These are phyloP conservation scores for Stipa capillata DNA, from an alignment of 176 grass and related monocot genomes.

Conservation along the genomic window DNA sequence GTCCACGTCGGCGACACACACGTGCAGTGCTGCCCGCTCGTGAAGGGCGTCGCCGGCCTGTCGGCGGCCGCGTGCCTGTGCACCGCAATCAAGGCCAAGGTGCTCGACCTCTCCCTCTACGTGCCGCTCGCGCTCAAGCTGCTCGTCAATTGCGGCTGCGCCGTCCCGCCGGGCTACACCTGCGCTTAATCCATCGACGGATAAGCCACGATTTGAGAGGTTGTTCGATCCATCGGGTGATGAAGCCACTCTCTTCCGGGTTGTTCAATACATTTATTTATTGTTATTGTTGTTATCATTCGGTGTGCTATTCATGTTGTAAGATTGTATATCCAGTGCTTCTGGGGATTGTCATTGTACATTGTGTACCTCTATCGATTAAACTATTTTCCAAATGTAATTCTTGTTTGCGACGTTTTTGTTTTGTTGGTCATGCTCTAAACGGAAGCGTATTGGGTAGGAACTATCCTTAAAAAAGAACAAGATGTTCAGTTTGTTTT, in stretches of 20 bases:
- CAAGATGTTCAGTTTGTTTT: neutral
- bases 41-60: constrained; percentile 33
- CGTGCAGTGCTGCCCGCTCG: constrained; percentile 47
- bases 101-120: constrained; percentile 40
- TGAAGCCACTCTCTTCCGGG: constrained; percentile 26
- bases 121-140: constrained; percentile 48
- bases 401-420: too few relatives aligned
- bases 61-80: constrained; percentile 51
- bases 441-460: too few relatives aligned
- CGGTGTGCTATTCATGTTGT: constrained; percentile 20
- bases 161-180: constrained; percentile 54
- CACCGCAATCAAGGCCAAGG: constrained; percentile 66
- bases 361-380: neutral
- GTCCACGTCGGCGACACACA: constrained; percentile 47
- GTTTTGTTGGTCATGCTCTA: neutral
- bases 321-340: constrained; percentile 27
- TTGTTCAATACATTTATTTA: constrained; percentile 19
- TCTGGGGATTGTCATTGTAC: neutral
- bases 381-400: constrained; percentile 16
- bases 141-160: constrained; percentile 54
- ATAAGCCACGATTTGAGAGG: neutral
- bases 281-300: neutral
- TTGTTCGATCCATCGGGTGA: constrained; percentile 2
- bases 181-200: constrained; percentile 48
- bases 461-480: neutral